Conservation (phyloP, 2,329 filamentous ascomycete genomes). For the Neonectria hederae region DNA sequence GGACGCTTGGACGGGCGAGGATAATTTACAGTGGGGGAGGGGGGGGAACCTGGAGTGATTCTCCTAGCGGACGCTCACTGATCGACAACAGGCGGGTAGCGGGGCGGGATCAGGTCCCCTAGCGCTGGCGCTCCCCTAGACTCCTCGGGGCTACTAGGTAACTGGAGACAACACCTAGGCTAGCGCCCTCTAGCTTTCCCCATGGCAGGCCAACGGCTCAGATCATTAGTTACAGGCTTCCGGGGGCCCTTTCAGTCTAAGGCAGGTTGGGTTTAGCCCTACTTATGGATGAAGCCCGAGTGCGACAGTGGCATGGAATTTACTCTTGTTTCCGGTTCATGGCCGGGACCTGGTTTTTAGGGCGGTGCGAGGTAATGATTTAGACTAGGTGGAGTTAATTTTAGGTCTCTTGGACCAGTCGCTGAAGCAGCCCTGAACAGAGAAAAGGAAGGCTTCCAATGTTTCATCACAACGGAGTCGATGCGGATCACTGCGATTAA, state of each 20-base stretch:
- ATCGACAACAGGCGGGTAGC: not conserved
- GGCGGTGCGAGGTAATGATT: too few relatives aligned
- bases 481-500: not conserved
- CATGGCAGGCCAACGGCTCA: not conserved
- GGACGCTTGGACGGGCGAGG: not conserved
- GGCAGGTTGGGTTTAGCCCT: not conserved
- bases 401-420: too few relatives aligned
- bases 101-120: not conserved
- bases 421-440: too few relatives aligned
- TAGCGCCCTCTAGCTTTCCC: too few relatives aligned
- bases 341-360: too few relatives aligned
- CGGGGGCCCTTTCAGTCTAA: not conserved
- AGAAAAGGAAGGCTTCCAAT: not conserved
- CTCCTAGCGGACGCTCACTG: not conserved
- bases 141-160: not conserved
- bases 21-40: too few relatives aligned
- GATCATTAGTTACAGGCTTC: too few relatives aligned
- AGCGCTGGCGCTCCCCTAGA: not conserved
- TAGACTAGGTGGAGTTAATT: too few relatives aligned
- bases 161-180: not conserved
- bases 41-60: too few relatives aligned
- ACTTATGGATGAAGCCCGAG: not conserved
- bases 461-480: not conserved
- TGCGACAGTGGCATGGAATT: not conserved
- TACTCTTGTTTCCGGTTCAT: not conserved